A percentile compares a stretch with the other conserved stretches of the same genome.
Evolutionary conservation across 345 rosid species (phyloP).

Genomic region (Rhodamnia rubescens): DNA sequence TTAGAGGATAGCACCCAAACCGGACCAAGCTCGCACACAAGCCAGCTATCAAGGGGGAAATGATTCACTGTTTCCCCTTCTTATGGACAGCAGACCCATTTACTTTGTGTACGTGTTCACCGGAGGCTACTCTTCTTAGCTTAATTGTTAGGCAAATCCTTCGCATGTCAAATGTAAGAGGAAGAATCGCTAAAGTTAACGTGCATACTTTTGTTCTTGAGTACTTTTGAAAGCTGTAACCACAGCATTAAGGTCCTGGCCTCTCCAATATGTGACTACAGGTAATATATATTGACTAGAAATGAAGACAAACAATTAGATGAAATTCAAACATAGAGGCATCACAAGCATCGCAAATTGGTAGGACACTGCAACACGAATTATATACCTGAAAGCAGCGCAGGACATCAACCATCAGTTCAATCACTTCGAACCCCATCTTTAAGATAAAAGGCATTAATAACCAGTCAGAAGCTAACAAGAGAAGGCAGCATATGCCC

Average conservation of each 20-base stretch:
- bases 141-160: not conserved
- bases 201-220: not conserved
- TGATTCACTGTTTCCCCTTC: not conserved
- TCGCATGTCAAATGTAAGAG: not conserved
- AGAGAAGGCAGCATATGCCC: no score
- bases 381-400: not conserved
- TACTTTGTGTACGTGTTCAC: fast-evolving
- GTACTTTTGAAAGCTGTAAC: not conserved
- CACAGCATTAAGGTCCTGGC: not conserved
- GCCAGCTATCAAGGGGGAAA: no score
- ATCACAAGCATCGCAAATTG: no score
- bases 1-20: no score
- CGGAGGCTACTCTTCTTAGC: not conserved
- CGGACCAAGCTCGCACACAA: no score
- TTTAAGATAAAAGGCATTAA: not conserved
- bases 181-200: not conserved
- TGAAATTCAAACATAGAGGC: no score
- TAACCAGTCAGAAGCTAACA: not conserved
- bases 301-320: not conserved
- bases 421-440: slow-evolving; percentile 80
- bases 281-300: not conserved
- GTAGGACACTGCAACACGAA: no score
- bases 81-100: not conserved
- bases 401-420: slow-evolving; percentile 61
- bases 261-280: not conserved